phyloP scores from a whole-genome alignment of 2,329 filamentous ascomycete genomes.

The Aspergillus chevalieri region DNA sequence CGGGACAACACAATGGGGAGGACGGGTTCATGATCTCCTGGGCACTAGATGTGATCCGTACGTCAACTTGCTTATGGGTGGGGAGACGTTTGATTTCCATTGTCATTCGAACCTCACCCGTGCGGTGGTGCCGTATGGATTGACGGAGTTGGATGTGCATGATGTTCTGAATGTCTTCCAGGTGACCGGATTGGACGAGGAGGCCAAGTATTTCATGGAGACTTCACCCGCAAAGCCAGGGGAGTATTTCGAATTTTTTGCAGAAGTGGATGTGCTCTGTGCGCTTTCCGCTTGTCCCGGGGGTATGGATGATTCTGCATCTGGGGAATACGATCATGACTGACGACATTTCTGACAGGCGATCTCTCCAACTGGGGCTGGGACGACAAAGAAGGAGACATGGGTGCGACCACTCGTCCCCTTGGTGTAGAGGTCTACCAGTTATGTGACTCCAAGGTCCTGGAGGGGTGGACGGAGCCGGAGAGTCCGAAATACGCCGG shows the following conservation, averaged over 20 bases:
- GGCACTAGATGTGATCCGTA: conserved; percentile 83
- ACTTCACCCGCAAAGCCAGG: conserved; percentile 42
- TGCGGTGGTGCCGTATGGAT: conserved; percentile 61
- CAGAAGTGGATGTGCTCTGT: conserved; percentile 68
- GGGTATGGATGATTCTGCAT: conserved; percentile 30
- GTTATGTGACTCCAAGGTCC: conserved; percentile 48
- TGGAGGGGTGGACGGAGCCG: conserved; percentile 60
- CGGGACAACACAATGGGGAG: conserved; percentile 49
- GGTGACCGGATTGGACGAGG: conserved; percentile 67
- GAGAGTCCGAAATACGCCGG: conserved; percentile 58
- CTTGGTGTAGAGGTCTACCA: conserved; percentile 68
- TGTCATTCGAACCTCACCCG: conserved; percentile 77
- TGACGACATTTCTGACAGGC: conserved; percentile 31
- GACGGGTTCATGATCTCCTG: conserved; percentile 69
- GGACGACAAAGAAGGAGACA: conserved; percentile 53
- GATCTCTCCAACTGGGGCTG: conserved; percentile 80
- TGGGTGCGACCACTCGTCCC: conserved; percentile 65
- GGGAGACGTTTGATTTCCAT: conserved; percentile 70
- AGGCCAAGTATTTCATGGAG: conserved; percentile 70
- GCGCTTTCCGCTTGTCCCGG: conserved; percentile 67
- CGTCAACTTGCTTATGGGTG: conserved; percentile 66
- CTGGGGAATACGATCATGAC: conserved; percentile 1
- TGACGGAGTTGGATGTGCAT: conserved; percentile 70
- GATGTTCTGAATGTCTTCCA: conserved; percentile 85
- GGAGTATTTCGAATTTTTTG: conserved; percentile 67